phyloP scores from a whole-genome alignment of 2,329 filamentous ascomycete species.

The Diaporthe sp. region DNA sequence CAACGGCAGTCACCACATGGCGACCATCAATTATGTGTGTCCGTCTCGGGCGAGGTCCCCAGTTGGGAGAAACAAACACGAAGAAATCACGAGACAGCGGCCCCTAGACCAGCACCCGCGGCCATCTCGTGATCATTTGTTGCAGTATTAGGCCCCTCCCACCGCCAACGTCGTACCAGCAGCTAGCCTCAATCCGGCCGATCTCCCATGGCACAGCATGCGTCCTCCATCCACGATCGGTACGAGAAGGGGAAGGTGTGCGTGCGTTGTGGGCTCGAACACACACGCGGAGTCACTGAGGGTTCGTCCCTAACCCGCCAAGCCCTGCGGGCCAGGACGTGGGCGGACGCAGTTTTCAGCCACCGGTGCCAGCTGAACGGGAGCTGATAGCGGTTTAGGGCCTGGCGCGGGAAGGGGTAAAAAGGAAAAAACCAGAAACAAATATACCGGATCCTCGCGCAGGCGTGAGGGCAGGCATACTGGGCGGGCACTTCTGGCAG shows the following conservation, averaged over 20 bases:
- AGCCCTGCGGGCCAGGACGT: slow-evolving; percentile 12
- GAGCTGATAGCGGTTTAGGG: slow-evolving; percentile 20
- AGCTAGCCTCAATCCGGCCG: background rate
- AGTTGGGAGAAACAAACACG: slow-evolving; percentile 2
- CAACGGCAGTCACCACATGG: background rate
- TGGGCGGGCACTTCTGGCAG: background rate
- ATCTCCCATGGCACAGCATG: slow-evolving; percentile 13
- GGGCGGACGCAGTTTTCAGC: slow-evolving; percentile 25
- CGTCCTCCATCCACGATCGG: slow-evolving; percentile 11
- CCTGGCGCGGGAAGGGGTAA: background rate
- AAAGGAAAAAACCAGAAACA: no score
- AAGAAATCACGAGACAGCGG: slow-evolving; percentile 2
- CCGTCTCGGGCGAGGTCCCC: background rate
- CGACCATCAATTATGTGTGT: background rate
- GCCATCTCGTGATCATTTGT: slow-evolving; percentile 7
- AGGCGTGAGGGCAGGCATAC: background rate
- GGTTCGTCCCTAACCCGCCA: slow-evolving; percentile 7
- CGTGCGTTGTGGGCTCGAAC: background rate
- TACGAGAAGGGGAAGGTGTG: slow-evolving; percentile 1
- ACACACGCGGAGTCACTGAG: slow-evolving; percentile 2
- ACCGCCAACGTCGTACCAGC: background rate
- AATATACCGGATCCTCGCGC: background rate
- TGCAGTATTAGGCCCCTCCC: background rate
- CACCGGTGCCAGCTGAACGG: slow-evolving; percentile 23
- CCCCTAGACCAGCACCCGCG: background rate